A percentile compares a stretch with the other conserved stretches of the same genome.
phyloP scores from a whole-genome alignment of 116 monocot genomes.

The Zostera marina region DNA sequence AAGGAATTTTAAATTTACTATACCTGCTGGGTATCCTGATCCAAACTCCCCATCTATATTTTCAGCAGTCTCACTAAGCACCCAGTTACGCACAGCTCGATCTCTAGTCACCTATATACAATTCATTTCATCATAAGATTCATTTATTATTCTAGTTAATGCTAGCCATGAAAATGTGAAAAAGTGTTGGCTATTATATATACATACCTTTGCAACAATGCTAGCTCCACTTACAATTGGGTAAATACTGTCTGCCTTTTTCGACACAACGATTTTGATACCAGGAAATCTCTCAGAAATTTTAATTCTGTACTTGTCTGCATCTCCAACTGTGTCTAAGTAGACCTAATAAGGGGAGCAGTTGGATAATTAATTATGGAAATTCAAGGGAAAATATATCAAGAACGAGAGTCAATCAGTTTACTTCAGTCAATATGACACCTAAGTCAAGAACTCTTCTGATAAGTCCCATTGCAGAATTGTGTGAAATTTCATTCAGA shows the following conservation, averaged over 20 bases:
- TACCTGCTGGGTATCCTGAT: constrained; percentile 97
- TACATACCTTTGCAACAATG: constrained; percentile 86
- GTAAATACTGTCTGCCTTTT: constrained; percentile 93
- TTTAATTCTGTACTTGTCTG: constrained; percentile 83
- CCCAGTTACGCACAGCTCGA: constrained; percentile 66
- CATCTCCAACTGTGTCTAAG: constrained; percentile 96
- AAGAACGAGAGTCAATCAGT: background rate
- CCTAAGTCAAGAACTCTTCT: constrained; percentile 68
- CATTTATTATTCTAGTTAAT: no score
- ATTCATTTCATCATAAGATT: background rate
- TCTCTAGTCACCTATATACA: constrained; percentile 93
- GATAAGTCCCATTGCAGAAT: constrained; percentile 93
- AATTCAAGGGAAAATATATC: background rate
- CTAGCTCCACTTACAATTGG: constrained; percentile 98
- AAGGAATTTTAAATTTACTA: background rate
- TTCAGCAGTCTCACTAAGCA: constrained; percentile 59
- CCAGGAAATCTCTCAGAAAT: constrained; percentile 67
- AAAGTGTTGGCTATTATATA: no score
- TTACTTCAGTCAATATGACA: constrained; percentile 83
- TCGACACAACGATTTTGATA: constrained; percentile 82
- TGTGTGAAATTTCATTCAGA: constrained; percentile 95
- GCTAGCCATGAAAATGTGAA: no score
- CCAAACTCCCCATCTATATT: constrained; percentile 71
- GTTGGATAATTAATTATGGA: background rate
- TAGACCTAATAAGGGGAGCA: constrained; percentile 41